Percentiles rank a stretch among this genome's conserved stretches.
Conservation (phyloP, 805 yeast species). For the Kazachstania martiniae region DNA sequence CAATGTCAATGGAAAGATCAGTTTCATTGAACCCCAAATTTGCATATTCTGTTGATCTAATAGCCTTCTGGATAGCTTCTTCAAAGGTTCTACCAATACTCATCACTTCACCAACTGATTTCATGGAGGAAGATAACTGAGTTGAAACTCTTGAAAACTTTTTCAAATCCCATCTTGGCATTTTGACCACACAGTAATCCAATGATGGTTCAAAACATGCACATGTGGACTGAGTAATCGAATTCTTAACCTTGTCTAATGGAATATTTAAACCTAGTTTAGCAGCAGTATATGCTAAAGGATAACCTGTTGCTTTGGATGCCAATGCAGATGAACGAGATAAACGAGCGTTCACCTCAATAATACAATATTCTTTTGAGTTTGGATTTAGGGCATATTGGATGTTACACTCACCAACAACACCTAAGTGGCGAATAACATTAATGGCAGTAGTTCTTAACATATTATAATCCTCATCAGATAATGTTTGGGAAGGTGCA, state of each 20-base stretch:
- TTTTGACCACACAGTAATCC: constrained; percentile 93
- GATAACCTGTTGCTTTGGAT: constrained; percentile 97
- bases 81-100: constrained; percentile 96
- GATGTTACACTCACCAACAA: constrained; percentile 97
- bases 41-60: constrained; percentile 83
- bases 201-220: constrained; percentile 96
- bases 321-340: constrained; percentile 97
- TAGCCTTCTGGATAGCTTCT: constrained; percentile 96
- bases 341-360: constrained; percentile 94
- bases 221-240: constrained; percentile 90
- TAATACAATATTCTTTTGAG: constrained; percentile 89
- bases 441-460: constrained; percentile 94
- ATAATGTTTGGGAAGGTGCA: constrained; percentile 95
- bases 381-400: constrained; percentile 95
- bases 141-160: constrained; percentile 93
- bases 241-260: constrained; percentile 88
- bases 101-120: constrained; percentile 99
- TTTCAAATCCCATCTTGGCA: constrained; percentile 96
- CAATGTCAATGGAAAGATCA: constrained; percentile 85
- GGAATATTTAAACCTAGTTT: constrained; percentile 93
- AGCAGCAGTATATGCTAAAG: constrained; percentile 97
- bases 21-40: constrained; percentile 89
- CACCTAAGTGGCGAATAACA: constrained; percentile 95
- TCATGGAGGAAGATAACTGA: constrained; percentile 92
- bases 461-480: constrained; percentile 98